Conservation (phyloP, 1,139 yeast genomes). For the Lodderomyces oxycetoniae region DNA sequence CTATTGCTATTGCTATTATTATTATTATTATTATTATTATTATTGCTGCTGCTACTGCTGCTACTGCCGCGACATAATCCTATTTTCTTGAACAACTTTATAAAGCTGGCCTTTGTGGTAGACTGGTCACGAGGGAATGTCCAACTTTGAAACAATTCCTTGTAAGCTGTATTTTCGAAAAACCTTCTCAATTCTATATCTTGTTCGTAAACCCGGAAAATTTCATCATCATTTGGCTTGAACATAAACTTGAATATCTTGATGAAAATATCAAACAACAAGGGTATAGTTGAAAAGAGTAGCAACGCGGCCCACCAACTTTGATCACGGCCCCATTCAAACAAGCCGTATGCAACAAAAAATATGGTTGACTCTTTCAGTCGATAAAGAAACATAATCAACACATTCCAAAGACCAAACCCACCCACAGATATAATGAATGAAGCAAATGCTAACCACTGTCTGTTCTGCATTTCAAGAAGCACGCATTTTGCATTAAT, state of each 20-base stretch:
- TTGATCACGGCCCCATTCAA: slow-evolving; percentile 70
- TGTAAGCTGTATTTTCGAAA: slow-evolving; percentile 68
- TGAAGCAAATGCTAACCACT: slow-evolving; percentile 67
- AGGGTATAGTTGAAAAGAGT: slow-evolving; percentile 50
- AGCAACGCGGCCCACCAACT: slow-evolving; percentile 84
- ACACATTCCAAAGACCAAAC: slow-evolving; percentile 80
- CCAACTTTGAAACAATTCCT: slow-evolving; percentile 82
- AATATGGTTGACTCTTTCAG: slow-evolving; percentile 58
- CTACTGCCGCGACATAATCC: slow-evolving; percentile 1
- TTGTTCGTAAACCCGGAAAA: slow-evolving; percentile 73
- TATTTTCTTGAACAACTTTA: slow-evolving; percentile 12
- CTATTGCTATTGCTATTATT: background rate
- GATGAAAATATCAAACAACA: slow-evolving; percentile 60
- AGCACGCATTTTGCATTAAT: slow-evolving; percentile 77
- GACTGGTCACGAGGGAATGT: slow-evolving; percentile 48
- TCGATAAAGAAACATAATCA: slow-evolving; percentile 66
- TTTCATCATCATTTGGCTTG: slow-evolving; percentile 70
- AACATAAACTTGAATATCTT: slow-evolving; percentile 55
- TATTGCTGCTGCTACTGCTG: background rate
- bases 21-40: background rate
- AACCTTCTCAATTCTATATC: slow-evolving; percentile 61
- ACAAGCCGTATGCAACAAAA: slow-evolving; percentile 67
- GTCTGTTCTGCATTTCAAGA: slow-evolving; percentile 79
- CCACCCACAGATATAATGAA: slow-evolving; percentile 77
- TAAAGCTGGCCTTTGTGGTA: slow-evolving; percentile 17